Evolutionary conservation across 306 rosid genomes (phyloP).

Genomic region (Vigna hirtella): DNA sequence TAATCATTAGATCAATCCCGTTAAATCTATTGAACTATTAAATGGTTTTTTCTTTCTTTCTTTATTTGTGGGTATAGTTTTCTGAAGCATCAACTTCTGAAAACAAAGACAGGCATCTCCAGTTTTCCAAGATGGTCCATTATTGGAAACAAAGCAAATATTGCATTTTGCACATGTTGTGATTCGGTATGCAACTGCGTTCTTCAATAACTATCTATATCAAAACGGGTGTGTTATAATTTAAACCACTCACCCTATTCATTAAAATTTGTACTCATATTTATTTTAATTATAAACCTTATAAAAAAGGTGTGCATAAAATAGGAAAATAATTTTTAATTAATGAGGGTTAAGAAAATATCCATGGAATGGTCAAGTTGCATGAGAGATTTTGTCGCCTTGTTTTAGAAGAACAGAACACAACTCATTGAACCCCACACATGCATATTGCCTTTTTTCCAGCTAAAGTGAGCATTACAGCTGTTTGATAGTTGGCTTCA

Average conservation of each 20-base stretch:
- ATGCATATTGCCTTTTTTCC: constrained; percentile 44
- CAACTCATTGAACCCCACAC: constrained; percentile 53
- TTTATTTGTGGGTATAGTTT: background rate
- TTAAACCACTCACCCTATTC: background rate
- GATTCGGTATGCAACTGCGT: background rate
- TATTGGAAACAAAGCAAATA: constrained; percentile 7
- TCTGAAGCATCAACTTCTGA: background rate
- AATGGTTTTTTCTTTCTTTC: too few relatives aligned
- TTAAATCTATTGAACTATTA: too few relatives aligned
- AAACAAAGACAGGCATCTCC: background rate
- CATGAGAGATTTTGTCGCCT: constrained; percentile 43
- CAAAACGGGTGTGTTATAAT: background rate
- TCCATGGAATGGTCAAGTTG: background rate
- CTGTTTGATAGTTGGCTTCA: constrained; percentile 57
- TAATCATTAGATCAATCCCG: too few relatives aligned
- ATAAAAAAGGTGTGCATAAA: background rate
- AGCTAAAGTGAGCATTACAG: constrained; percentile 49
- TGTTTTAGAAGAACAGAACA: constrained; percentile 21
- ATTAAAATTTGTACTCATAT: background rate
- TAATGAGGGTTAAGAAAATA: background rate
- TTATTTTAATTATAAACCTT: background rate
- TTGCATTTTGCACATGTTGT: constrained; percentile 9
- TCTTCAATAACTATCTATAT: background rate
- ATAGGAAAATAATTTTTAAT: background rate
- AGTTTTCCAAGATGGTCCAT: background rate